Percentiles rank a stretch among this genome's conserved stretches.
Evolutionary conservation across 805 yeast species (phyloP).

Genomic region (Yamadazyma phyllophila): DNA sequence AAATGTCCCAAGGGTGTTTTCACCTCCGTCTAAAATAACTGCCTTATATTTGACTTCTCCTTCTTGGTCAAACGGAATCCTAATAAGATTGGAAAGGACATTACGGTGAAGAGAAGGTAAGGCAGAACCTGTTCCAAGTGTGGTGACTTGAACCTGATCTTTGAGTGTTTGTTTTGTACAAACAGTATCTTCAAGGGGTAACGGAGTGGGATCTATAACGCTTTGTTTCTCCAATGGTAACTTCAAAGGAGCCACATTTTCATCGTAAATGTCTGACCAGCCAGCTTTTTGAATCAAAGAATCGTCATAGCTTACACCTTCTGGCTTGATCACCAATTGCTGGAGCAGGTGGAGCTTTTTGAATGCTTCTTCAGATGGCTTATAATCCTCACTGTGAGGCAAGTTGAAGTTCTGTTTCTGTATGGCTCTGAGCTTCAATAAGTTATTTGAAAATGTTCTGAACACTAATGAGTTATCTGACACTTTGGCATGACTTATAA

Average conservation of each 20-base stretch:
- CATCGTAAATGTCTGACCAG: slow-evolving; percentile 34
- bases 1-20: slow-evolving; percentile 77
- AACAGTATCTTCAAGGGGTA: slow-evolving; percentile 17
- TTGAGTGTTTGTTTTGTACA: slow-evolving; percentile 24
- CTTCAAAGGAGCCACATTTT: slow-evolving; percentile 21
- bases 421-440: slow-evolving; percentile 57
- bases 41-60: slow-evolving; percentile 35
- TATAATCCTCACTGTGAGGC: slow-evolving; percentile 26
- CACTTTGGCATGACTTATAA: slow-evolving; percentile 68
- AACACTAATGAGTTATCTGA: slow-evolving; percentile 62
- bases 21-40: slow-evolving; percentile 89
- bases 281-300: slow-evolving; percentile 14
- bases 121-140: slow-evolving; percentile 93
- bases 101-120: slow-evolving; percentile 82
- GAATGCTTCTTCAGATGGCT: background rate
- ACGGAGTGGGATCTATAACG: slow-evolving; percentile 19
- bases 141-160: slow-evolving; percentile 63
- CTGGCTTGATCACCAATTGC: slow-evolving; percentile 22
- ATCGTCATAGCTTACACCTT: slow-evolving; percentile 22
- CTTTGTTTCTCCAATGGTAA: slow-evolving; percentile 12
- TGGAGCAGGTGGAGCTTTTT: slow-evolving; percentile 33
- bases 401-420: slow-evolving; percentile 45
- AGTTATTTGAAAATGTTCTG: slow-evolving; percentile 50
- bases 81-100: slow-evolving; percentile 75
- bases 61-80: slow-evolving; percentile 53